Base-by-base conservation (phyloP, 257 asterid species). In the Anisodus tanguticus region DNA sequence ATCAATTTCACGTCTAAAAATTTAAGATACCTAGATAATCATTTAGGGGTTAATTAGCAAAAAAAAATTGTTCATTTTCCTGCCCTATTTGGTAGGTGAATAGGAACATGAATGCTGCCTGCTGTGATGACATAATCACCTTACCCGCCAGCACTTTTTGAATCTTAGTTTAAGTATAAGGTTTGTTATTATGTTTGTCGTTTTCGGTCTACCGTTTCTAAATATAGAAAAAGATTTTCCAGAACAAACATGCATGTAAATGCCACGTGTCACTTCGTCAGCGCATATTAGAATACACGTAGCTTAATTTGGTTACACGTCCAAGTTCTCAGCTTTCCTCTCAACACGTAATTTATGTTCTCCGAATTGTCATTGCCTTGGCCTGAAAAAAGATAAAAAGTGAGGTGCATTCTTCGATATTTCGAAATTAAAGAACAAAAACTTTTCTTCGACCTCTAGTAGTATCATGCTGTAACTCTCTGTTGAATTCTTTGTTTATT, bases 211-310 rank as follows among this genome's bases (percentile, higher is more conserved):
- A 11, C 81, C 45, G 45, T 74, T 74, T 2, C 41, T 0, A 26
- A 6, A 3, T 3, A 11, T 15, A 6, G 31, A 22, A 22, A 22
- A 22, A 10, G 35, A 22, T 22, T n/a, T 1, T 70, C 11, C 17
- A 70, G 54, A 31, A 66, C 35, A 66, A 66, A 66, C 26, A 22
- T 51, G 81, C 81, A 76, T 76, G 81, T 4, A 51, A 22, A 15
- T 76, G 22, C 63, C 81, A 76, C 47, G 63, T 13, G 63, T 26
- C 22, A 0, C 13, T 49, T 13, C 10, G 4, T 76, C n/a, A 39
- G 53, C 11, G 26, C 51, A 12, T 37, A 13, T 6, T 6, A 15
- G 49, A 2, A 49, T 35, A 76, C 81, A 51, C 81, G 63, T 51
- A 76, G 26, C 51, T 76, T 15, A 3, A 26, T 5, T 11, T 76